These are phyloP conservation scores for Phlyctochytrium arcticum DNA, from an alignment of 192 early-diverging fungal species.

Conservation along the genomic window DNA sequence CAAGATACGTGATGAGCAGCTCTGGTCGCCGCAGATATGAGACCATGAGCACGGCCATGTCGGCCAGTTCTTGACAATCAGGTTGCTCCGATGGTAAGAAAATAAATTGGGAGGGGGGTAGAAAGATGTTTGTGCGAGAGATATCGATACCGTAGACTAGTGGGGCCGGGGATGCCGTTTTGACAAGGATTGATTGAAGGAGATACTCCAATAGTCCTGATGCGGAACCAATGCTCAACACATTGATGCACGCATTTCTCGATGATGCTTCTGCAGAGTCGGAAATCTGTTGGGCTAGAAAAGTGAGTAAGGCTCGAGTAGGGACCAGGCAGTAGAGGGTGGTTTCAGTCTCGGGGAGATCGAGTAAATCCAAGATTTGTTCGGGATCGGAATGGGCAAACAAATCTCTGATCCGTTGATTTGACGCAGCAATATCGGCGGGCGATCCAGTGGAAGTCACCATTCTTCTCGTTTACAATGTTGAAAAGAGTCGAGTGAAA, in stretches of 20 bases:
- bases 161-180: neutral
- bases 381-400: too few species aligned
- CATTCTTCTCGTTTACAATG: too few species aligned
- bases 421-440: too few species aligned
- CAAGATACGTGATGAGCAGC: neutral
- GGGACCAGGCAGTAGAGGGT: constrained; percentile 5
- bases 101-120: neutral
- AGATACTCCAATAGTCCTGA: constrained; percentile 11
- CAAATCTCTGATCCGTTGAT: too few species aligned
- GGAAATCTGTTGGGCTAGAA: too few species aligned
- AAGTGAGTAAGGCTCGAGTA: neutral
- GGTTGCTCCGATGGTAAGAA: neutral
- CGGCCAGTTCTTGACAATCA: too few species aligned
- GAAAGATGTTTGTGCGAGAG: neutral
- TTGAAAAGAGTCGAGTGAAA: too few species aligned
- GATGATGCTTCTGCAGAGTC: too few species aligned
- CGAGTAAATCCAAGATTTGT: too few species aligned
- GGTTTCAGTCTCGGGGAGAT: too few species aligned
- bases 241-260: too few species aligned
- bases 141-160: neutral
- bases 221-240: constrained; percentile 12
- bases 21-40: constrained; percentile 10
- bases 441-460: too few species aligned
- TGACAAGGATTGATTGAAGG: neutral
- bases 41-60: neutral